These are phyloP conservation scores for Blepharisma stoltei DNA, from an alignment of 73 alveolate species.

Conservation along the genomic window DNA sequence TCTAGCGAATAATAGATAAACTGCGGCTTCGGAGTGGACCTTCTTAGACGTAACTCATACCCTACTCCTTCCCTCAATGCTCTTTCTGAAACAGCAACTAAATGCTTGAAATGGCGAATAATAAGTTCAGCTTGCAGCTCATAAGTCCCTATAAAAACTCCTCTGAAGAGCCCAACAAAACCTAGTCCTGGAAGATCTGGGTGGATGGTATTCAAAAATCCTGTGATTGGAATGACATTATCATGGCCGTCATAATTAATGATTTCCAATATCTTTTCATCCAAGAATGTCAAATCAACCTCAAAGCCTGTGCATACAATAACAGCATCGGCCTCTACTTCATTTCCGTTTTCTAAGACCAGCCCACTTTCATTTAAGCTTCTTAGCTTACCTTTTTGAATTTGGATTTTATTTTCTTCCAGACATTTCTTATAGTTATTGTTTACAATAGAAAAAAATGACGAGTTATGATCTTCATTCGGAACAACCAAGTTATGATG, in stretches of 20 bases:
- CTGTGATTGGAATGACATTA: background rate
- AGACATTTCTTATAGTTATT: background rate
- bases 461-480: no score
- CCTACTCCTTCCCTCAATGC: no score
- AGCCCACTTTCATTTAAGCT: background rate
- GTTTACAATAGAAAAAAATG: background rate
- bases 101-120: no score
- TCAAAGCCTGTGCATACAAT: background rate
- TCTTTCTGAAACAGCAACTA: no score
- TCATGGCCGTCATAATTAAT: background rate
- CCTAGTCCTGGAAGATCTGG: background rate
- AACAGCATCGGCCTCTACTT: constrained; percentile 5
- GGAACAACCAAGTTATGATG: no score
- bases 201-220: background rate
- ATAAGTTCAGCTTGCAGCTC: no score
- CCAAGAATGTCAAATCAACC: background rate
- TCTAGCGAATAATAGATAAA: no score
- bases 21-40: no score
- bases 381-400: background rate
- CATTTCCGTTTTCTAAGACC: background rate
- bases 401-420: background rate
- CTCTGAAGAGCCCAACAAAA: background rate
- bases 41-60: no score
- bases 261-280: background rate
- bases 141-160: background rate